Evolutionary conservation across 176 grass and related monocot species (phyloP).

Genomic region (Carex pumila): DNA sequence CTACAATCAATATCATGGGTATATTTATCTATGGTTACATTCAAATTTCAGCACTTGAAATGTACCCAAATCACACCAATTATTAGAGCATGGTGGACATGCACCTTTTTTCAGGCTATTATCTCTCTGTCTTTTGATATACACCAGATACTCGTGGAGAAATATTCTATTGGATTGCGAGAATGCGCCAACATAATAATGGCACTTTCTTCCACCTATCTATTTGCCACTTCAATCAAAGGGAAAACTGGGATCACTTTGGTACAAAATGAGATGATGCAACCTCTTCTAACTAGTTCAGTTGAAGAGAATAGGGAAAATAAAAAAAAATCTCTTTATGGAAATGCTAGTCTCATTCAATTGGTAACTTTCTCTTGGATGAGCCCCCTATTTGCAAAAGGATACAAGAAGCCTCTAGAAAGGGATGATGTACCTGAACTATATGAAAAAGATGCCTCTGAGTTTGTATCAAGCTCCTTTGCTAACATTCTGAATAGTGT

Average conservation of each 20-base stretch:
- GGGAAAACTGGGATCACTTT: slow-evolving; percentile 67
- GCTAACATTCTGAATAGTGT: slow-evolving; percentile 45
- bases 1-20: slow-evolving; percentile 66
- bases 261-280: slow-evolving; percentile 32
- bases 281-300: slow-evolving; percentile 57
- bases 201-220: slow-evolving; percentile 39
- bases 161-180: slow-evolving; percentile 29
- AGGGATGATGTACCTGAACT: slow-evolving; percentile 78
- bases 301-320: slow-evolving; percentile 43
- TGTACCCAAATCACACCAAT: slow-evolving; percentile 44
- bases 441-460: slow-evolving; percentile 48
- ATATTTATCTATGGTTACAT: slow-evolving; percentile 42
- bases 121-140: slow-evolving; percentile 50
- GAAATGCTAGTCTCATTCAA: slow-evolving; percentile 48
- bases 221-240: slow-evolving; percentile 55
- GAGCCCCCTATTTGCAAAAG: slow-evolving; percentile 65
- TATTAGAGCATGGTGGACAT: slow-evolving; percentile 72
- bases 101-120: slow-evolving; percentile 61
- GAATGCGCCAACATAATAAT: slow-evolving; percentile 41
- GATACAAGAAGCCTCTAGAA: slow-evolving; percentile 82
- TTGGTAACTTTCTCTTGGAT: slow-evolving; percentile 93
- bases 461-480: slow-evolving; percentile 59
- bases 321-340: slow-evolving; percentile 54
- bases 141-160: slow-evolving; percentile 31
- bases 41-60: slow-evolving; percentile 54